Conservation (phyloP, 2,329 filamentous ascomycete genomes). For the Akanthomyces lecanii region DNA sequence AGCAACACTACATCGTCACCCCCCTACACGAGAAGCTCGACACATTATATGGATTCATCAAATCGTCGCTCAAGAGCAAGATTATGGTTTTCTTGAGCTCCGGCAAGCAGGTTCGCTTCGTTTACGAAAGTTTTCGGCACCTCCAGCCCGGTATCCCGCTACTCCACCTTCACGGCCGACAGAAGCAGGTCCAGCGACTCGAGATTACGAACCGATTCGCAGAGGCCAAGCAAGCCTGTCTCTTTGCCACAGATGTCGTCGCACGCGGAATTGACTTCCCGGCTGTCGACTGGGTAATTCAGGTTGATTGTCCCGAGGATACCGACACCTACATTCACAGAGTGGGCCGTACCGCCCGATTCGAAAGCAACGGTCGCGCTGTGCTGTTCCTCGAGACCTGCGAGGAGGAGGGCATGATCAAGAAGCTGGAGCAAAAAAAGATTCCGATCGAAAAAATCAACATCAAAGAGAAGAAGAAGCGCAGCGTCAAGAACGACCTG, state of each 20-base stretch:
- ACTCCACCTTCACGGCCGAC: constrained; percentile 86
- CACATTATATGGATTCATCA: constrained; percentile 88
- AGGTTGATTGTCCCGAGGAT: constrained; percentile 94
- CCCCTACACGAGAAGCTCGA: constrained; percentile 86
- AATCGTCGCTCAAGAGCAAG: constrained; percentile 85
- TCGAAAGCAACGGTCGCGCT: constrained; percentile 80
- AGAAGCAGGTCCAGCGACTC: constrained; percentile 84
- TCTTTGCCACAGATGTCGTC: constrained; percentile 94
- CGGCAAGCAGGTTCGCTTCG: constrained; percentile 93
- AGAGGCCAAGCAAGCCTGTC: constrained; percentile 73
- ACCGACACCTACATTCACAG: constrained; percentile 97
- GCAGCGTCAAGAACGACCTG: constrained; percentile 75
- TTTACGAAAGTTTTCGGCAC: constrained; percentile 88
- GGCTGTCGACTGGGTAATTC: constrained; percentile 97
- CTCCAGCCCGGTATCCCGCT: constrained; percentile 92
- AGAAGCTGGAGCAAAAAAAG: constrained; percentile 79
- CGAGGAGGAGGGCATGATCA: constrained; percentile 89
- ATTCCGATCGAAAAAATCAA: constrained; percentile 85
- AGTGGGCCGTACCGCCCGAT: constrained; percentile 90
- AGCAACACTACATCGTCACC: constrained; percentile 88
- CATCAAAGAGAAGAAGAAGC: constrained; percentile 83
- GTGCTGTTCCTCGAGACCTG: constrained; percentile 89
- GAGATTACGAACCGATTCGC: constrained; percentile 86
- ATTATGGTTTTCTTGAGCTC: constrained; percentile 94
- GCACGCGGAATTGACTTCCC: constrained; percentile 94